Base-by-base conservation (phyloP, 2,329 filamentous ascomycete genomes). In the Phialocephala subalpina region DNA sequence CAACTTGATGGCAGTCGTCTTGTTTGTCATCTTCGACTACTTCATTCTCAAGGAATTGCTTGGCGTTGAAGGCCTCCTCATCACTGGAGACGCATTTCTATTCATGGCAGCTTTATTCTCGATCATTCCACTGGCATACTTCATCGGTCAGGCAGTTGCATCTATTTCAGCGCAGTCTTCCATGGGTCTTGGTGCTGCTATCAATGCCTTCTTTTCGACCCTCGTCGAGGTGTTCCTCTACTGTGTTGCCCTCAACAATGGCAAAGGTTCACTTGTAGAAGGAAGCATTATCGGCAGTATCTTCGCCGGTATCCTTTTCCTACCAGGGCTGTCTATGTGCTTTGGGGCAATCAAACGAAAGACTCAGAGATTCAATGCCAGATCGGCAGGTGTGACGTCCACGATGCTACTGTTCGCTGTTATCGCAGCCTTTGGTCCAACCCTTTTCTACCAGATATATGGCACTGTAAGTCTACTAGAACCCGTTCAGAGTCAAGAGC, bases 111-210 rank as follows among this genome's bases (percentile, higher is more conserved):
- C 91, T 3, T 80, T 99, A 16, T 83, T 97, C 66, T 98, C 96
- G 53, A 97, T 99, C 77, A 97, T 99, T 58, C 96, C 96, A 2
- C 81, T 99, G 62, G 96, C 96, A 16, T 99, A 99, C 80, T 99
- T 99, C 78, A 99, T 99, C 72, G 96, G 96, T 1, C 96, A 99
- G 80, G 96, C 96, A 42, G 96, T 99, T 55, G 96, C 96, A 2
- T 99, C 96, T 60, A 99, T 99, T 73, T 99, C 96, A 11, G 96
- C 96, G 1, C 96, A 99, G 78, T 98, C 95, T 1, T 97, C 95
- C 5, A 99, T 99, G 96, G 96, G 96, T 29, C 85, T 99, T 9
- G 96, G 96, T 76, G 96, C 96, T 33, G 97, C 95, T 36, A 92
- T 98, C 82, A 99, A 99, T 74, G 96, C 96, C 56, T 97, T 99